Evolutionary conservation across 2,329 filamentous ascomycete genomes (phyloP).

Genomic region (Diaporthe helianthi): DNA sequence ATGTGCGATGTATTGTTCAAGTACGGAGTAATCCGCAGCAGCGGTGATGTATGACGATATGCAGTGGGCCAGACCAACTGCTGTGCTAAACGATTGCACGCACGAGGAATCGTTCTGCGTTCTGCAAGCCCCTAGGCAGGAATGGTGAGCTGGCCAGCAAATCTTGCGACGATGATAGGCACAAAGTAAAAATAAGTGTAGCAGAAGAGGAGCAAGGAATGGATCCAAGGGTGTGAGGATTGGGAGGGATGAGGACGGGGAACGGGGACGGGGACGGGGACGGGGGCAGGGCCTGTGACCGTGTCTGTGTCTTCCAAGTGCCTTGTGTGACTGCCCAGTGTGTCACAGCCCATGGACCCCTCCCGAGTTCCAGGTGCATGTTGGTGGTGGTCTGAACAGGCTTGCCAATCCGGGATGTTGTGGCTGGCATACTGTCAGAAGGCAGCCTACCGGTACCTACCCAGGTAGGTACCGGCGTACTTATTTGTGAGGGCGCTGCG

Average conservation of each 20-base stretch:
- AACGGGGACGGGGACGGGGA: background rate
- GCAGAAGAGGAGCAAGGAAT: slow-evolving; percentile 25
- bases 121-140: background rate
- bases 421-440: slow-evolving; percentile 24
- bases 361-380: too few species aligned
- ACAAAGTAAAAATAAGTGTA: slow-evolving; percentile 23
- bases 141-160: slow-evolving; percentile 1
- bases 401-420: slow-evolving; percentile 22
- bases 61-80: slow-evolving; percentile 1
- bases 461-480: too few species aligned
- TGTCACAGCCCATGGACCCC: slow-evolving; percentile 6
- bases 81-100: background rate
- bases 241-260: slow-evolving; percentile 13
- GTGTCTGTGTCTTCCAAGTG: slow-evolving; percentile 5
- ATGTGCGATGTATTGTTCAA: too few species aligned
- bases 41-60: slow-evolving; percentile 20
- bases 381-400: background rate
- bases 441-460: too few species aligned
- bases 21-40: too few species aligned
- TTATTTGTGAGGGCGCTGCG: too few species aligned
- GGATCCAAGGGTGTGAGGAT: slow-evolving; percentile 1
- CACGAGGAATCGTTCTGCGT: background rate
- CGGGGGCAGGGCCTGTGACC: background rate
- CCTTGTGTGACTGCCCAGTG: slow-evolving; percentile 18
- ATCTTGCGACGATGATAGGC: background rate